These are phyloP conservation scores for Penicillium sp. DNA, from an alignment of 2,329 filamentous ascomycete genomes.

Conservation along the genomic window DNA sequence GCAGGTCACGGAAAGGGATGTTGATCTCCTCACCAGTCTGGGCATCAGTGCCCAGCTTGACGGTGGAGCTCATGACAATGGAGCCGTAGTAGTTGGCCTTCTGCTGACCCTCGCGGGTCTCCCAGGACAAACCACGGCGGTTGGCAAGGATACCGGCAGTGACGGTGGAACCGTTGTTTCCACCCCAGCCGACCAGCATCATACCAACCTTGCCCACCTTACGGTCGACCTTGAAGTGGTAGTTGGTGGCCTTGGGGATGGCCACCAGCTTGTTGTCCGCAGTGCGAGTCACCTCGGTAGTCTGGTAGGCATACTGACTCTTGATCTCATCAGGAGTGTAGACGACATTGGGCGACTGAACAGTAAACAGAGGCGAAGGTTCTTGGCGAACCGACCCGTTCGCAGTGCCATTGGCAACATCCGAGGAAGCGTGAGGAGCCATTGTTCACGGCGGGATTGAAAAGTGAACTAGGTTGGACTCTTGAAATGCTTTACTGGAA, in stretches of 20 bases:
- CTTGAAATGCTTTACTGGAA: constrained; percentile 40
- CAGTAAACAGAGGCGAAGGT: constrained; percentile 64
- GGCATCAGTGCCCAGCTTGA: constrained; percentile 88
- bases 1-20: constrained; percentile 87
- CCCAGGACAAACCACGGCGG: constrained; percentile 78
- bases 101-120: constrained; percentile 82
- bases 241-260: constrained; percentile 79
- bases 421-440: constrained; percentile 81
- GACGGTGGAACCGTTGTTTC: constrained; percentile 96
- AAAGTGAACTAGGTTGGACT: constrained; percentile 41
- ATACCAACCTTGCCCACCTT: constrained; percentile 88
- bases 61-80: constrained; percentile 91
- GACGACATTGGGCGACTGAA: constrained; percentile 85
- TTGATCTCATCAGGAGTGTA: constrained; percentile 86
- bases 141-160: constrained; percentile 97
- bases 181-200: constrained; percentile 97
- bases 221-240: constrained; percentile 97
- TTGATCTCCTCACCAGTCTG: constrained; percentile 86
- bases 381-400: constrained; percentile 48
- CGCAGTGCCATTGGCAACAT: constrained; percentile 53
- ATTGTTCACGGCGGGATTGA: constrained; percentile 51
- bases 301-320: constrained; percentile 95
- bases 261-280: constrained; percentile 74
- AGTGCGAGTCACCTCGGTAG: constrained; percentile 71
- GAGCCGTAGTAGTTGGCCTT: constrained; percentile 97